Evolutionary conservation across 2,329 filamentous ascomycete species (phyloP).

Genomic region (Penicillium olsonii): DNA sequence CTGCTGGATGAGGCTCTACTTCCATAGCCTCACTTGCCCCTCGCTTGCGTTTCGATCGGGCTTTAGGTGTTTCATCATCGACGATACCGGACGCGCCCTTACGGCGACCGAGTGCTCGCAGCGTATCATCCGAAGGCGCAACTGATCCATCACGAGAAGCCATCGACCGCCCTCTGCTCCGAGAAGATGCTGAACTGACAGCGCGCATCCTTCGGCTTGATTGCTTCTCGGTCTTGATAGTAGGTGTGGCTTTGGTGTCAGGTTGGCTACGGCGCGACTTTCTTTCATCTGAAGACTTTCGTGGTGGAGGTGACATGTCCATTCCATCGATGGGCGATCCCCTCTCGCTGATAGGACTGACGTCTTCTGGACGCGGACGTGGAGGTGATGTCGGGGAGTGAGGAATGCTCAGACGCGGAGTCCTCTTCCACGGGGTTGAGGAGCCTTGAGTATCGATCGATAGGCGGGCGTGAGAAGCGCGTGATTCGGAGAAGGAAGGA

Average conservation of each 20-base stretch:
- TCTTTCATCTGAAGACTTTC: constrained; percentile 21
- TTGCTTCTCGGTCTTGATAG: constrained; percentile 31
- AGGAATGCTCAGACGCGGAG: constrained; percentile 36
- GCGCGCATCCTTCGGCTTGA: constrained; percentile 33
- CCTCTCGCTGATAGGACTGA: constrained; percentile 49
- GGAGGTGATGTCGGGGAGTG: constrained; percentile 42
- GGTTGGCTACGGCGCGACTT: constrained; percentile 23
- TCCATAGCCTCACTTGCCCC: constrained; percentile 36
- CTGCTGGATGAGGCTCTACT: constrained; percentile 28
- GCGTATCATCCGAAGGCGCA: constrained; percentile 28
- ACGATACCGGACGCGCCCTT: constrained; percentile 21
- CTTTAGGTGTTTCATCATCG: constrained; percentile 32
- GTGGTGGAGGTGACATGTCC: constrained; percentile 28
- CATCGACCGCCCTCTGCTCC: constrained; percentile 40
- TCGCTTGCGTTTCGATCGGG: constrained; percentile 45
- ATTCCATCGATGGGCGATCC: constrained; percentile 39
- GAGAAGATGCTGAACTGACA: constrained; percentile 37
- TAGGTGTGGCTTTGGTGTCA: constrained; percentile 20
- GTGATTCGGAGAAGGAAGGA: constrained; percentile 26
- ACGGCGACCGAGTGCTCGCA: constrained; percentile 30
- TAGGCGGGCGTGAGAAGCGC: constrained; percentile 32
- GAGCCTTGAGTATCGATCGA: constrained; percentile 44
- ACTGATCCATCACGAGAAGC: constrained; percentile 35
- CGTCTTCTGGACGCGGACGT: constrained; percentile 44
- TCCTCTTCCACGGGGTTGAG: constrained; percentile 47